These are phyloP conservation scores for Geotrichum carabidarum DNA, from an alignment of 1,139 yeast genomes.

Conservation along the genomic window DNA sequence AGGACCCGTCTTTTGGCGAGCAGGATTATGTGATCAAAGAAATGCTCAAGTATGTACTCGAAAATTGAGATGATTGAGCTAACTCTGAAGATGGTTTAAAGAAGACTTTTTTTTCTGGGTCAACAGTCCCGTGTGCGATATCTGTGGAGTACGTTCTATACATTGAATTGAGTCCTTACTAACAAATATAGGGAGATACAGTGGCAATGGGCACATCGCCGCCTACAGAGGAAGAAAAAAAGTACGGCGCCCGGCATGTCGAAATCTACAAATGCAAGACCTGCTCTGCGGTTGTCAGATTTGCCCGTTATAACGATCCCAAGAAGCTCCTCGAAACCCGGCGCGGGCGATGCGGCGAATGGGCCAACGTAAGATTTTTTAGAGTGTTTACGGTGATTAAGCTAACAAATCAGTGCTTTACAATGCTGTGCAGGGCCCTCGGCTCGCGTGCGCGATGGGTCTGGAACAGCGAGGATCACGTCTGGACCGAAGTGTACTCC, in stretches of 20 bases:
- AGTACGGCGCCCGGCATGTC: constrained; percentile 46
- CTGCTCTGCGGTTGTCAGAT: constrained; percentile 50
- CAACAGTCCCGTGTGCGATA: constrained; percentile 58
- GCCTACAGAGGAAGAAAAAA: constrained; percentile 43
- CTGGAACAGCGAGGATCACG: constrained; percentile 87
- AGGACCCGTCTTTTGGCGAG: constrained; percentile 42
- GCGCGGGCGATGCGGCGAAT: constrained; percentile 88
- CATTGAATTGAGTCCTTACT: constrained; percentile 21
- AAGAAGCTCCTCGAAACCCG: constrained; percentile 55
- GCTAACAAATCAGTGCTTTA: constrained; percentile 47
- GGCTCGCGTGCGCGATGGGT: constrained; percentile 63
- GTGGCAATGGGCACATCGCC: constrained; percentile 34
- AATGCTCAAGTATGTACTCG: constrained; percentile 39
- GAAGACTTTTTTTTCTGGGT: constrained; percentile 80
- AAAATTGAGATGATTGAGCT: neutral
- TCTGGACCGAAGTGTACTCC: constrained; percentile 90
- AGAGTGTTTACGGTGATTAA: neutral
- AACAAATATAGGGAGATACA: constrained; percentile 36
- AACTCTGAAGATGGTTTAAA: constrained; percentile 56
- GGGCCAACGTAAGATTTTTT: constrained; percentile 55
- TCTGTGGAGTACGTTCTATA: constrained; percentile 45
- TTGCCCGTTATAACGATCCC: constrained; percentile 74
- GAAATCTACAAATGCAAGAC: constrained; percentile 59
- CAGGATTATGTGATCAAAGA: constrained; percentile 70
- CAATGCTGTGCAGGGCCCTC: constrained; percentile 61